Base-by-base conservation (phyloP, 306 rosid species). In the Medicago ruthenica region DNA sequence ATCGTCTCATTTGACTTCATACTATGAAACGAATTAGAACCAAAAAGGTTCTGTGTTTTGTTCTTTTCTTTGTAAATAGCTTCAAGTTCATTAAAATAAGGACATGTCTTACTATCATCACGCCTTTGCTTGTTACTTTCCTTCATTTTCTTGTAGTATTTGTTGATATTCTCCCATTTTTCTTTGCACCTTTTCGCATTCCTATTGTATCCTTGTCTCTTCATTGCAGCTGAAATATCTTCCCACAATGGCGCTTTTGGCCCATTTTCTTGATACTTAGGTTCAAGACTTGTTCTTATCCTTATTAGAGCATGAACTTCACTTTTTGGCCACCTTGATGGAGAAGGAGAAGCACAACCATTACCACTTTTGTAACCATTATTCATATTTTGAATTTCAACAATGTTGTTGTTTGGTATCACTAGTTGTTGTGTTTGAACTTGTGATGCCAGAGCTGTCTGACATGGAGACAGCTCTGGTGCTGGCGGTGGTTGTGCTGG, bases 161-260 rank as follows among this genome's bases (percentile, higher is more conserved):
- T 92, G 91, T 92, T 95, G 70, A 95, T 95, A 84, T 92, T 95
- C 84, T 95, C 97, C 97, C 98, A 95, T 61, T 95, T 95, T 86
- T 95, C 98, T 67, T 95, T 92, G 91, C 98, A 95, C 60, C 97
- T 90, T 85, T 89, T 95, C 0, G 98, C 31, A 70, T 76, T 95
- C 67, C 97, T 80, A 12, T 79, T 75, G 83, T 90, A 95, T 2
- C 97, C 99, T 5, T 88, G 66, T 75, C 79, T 84, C 75, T 57
- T 61, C 97, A 95, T 90, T n/a, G 83, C 97, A 0, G 82, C 77
- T 0, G 99, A 95, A n/a, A 95, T 90, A 17, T 95, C 97, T 78
- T 88, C 97, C 98, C 98, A 94, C 6, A 94, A 14, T 1, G 97
- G 93, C 60, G 91, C 95, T 76, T 91, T 94, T 6, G 95, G 88